Conservation (phyloP, 2,329 filamentous ascomycete species). For the Colletotrichum destructivum region DNA sequence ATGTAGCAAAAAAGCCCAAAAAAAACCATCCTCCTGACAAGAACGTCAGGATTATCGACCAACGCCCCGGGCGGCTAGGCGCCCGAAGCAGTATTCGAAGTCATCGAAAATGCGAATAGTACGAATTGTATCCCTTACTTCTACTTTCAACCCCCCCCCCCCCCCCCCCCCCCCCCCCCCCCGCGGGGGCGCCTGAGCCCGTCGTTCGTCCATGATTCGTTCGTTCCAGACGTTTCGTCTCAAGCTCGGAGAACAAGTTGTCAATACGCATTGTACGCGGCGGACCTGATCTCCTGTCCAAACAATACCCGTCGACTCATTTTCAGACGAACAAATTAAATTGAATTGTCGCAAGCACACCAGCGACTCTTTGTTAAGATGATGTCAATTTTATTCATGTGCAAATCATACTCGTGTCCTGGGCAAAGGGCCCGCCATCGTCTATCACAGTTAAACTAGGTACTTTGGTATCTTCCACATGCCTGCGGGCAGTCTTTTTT, state of each 20-base stretch:
- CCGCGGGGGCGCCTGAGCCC: constrained; percentile 36
- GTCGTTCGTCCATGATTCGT: constrained; percentile 61
- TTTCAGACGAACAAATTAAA: background rate
- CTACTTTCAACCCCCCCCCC: constrained; percentile 52
- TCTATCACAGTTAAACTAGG: constrained; percentile 41
- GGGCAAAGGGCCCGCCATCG: constrained; percentile 34
- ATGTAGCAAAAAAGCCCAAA: too few species aligned
- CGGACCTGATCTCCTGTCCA: background rate
- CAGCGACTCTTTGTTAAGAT: background rate
- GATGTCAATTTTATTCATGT: constrained; percentile 34
- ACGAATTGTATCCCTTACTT: constrained; percentile 56
- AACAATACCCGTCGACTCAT: background rate
- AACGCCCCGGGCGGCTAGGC: background rate
- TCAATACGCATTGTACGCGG: background rate
- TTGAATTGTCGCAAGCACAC: too few species aligned
- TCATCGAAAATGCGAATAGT: background rate
- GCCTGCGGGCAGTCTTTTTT: constrained; percentile 28
- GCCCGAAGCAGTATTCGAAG: constrained; percentile 50
- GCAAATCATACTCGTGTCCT: constrained; percentile 39
- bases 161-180: too few species aligned
- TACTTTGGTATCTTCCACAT: constrained; percentile 38
- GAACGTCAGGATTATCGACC: too few species aligned
- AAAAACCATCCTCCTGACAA: too few species aligned
- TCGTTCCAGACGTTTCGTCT: background rate
- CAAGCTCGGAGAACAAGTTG: background rate